These are phyloP conservation scores for Sporothrix euskadiensis DNA, from an alignment of 2,329 filamentous ascomycete species.

Conservation along the genomic window DNA sequence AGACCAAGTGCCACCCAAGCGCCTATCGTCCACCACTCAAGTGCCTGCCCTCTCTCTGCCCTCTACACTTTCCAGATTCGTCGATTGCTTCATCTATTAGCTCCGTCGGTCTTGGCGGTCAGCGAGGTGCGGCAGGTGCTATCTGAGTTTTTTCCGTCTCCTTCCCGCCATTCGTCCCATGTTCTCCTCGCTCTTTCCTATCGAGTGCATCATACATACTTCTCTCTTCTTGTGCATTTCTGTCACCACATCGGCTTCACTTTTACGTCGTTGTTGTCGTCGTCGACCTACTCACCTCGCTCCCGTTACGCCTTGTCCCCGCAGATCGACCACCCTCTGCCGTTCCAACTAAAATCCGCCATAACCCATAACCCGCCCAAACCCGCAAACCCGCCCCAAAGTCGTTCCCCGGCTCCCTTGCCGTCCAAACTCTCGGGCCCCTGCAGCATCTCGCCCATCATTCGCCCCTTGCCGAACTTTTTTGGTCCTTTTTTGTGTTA, in stretches of 20 bases:
- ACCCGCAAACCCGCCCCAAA: background rate
- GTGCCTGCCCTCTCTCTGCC: background rate
- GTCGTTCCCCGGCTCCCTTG: background rate
- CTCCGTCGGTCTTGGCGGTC: background rate
- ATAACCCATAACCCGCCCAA: background rate
- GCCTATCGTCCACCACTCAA: background rate
- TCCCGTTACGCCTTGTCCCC: background rate
- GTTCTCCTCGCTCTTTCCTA: background rate
- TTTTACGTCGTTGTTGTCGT: background rate
- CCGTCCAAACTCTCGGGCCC: conserved; percentile 11
- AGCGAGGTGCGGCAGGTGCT: conserved; percentile 2
- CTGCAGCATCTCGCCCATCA: conserved; percentile 20
- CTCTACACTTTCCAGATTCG: conserved; percentile 17
- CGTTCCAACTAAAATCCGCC: background rate
- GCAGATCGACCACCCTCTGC: background rate
- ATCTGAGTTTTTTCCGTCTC: background rate
- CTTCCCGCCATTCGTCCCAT: background rate
- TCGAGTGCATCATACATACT: background rate
- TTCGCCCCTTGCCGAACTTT: conserved; percentile 22
- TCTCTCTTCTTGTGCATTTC: background rate
- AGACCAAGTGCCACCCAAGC: background rate
- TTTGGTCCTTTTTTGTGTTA: background rate
- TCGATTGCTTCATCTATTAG: conserved; percentile 14
- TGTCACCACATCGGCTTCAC: background rate
- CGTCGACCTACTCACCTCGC: background rate